Conservation (phyloP, 495 filamentous ascomycete genomes). For the Chlorociboria aeruginascens region DNA sequence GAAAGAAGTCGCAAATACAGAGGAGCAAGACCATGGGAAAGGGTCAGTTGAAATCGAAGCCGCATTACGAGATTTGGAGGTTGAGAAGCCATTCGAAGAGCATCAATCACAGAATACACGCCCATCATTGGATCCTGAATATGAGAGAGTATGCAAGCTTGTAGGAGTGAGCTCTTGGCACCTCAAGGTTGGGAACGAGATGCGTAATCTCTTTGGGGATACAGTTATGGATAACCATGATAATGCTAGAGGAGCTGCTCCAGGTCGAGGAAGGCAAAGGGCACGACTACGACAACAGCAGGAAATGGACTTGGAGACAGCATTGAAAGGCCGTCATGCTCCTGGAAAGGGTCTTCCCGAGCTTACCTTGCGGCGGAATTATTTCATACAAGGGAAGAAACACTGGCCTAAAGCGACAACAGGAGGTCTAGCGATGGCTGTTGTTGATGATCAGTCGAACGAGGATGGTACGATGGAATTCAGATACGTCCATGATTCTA, state of each 20-base stretch:
- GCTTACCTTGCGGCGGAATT: conserved; percentile 59
- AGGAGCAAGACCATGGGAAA: conserved; percentile 30
- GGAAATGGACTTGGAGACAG: conserved; percentile 56
- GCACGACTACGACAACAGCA: conserved; percentile 28
- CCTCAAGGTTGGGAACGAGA: conserved; percentile 83
- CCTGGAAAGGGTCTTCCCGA: conserved; percentile 55
- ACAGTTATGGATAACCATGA: conserved; percentile 50
- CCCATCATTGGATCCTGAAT: conserved; percentile 17
- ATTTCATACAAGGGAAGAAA: conserved; percentile 81
- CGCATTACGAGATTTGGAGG: conserved; percentile 54
- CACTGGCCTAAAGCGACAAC: conserved; percentile 76
- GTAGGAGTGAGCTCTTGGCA: conserved; percentile 65
- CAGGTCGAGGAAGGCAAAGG: conserved; percentile 37
- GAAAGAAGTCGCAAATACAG: conserved; percentile 17
- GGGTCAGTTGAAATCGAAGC: conserved; percentile 71
- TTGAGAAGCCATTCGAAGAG: conserved; percentile 12
- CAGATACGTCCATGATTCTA: conserved; percentile 58
- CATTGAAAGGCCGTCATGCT: conserved; percentile 48
- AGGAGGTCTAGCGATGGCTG: conserved; percentile 76
- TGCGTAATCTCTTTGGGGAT: conserved; percentile 84
- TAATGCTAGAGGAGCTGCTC: conserved; percentile 29
- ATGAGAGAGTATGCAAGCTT: conserved; percentile 40
- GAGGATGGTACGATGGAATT: conserved; percentile 48
- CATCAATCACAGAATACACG: conserved; percentile 6
- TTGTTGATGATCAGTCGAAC: conserved; percentile 34